A percentile compares a stretch with the other conserved stretches of the same genome.
Conservation (phyloP, 495 filamentous ascomycete genomes). For the Sordaria brevicollis region DNA sequence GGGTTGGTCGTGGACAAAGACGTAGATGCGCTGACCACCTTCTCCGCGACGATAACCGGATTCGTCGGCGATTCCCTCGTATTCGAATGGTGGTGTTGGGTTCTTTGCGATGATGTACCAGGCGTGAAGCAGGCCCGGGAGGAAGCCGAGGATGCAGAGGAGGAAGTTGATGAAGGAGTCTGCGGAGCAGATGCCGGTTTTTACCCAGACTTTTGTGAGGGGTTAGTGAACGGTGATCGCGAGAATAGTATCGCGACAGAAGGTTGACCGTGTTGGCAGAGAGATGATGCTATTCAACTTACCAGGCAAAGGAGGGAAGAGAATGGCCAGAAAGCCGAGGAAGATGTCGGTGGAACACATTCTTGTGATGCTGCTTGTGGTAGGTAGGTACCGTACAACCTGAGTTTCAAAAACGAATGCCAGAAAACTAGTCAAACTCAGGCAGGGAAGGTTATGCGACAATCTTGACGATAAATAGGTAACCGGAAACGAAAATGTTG, state of each 20-base stretch:
- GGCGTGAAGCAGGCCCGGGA: conserved; percentile 84
- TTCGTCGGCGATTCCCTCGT: conserved; percentile 28
- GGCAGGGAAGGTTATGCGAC: not conserved
- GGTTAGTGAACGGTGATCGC: not conserved
- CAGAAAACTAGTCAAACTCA: not conserved
- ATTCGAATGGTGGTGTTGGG: conserved; percentile 61
- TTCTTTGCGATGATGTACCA: conserved; percentile 97
- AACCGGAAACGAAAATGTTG: not conserved
- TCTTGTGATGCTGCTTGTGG: not conserved
- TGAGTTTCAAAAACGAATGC: not conserved
- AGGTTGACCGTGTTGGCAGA: conserved; percentile 2
- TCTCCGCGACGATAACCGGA: not conserved
- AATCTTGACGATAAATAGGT: not conserved
- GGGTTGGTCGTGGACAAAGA: conserved; percentile 44
- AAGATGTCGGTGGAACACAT: conserved; percentile 75
- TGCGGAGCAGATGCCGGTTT: conserved; percentile 82
- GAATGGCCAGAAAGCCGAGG: conserved; percentile 74
- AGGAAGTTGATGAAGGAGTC: conserved; percentile 94
- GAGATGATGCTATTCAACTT: conserved; percentile 21
- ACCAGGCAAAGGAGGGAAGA: conserved; percentile 93
- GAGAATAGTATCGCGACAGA: conserved; percentile 5
- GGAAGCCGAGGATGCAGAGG: conserved; percentile 77
- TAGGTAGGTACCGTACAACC: not conserved
- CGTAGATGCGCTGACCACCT: conserved; percentile 41
- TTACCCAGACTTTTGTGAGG: conserved; percentile 71